These are phyloP conservation scores for Aspergillus sp. DNA, from an alignment of 2,329 filamentous ascomycete genomes.

Conservation along the genomic window DNA sequence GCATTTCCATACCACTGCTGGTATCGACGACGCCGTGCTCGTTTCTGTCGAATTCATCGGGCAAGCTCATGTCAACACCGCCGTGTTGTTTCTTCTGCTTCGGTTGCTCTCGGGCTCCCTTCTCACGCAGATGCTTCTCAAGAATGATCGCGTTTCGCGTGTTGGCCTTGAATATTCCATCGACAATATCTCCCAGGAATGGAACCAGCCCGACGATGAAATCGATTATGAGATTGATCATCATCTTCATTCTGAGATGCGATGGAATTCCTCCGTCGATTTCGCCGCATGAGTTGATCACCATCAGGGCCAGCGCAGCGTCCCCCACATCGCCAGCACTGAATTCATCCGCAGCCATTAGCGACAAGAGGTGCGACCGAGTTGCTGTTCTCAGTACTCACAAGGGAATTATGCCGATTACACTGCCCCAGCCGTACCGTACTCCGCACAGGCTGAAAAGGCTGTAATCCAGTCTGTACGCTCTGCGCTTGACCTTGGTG, in stretches of 20 bases:
- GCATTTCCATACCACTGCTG: constrained; percentile 9
- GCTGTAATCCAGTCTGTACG: constrained; percentile 76
- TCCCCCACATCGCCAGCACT: constrained; percentile 70
- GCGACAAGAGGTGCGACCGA: neutral
- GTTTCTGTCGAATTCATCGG: constrained; percentile 30
- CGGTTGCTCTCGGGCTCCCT: constrained; percentile 25
- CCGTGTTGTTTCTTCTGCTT: constrained; percentile 16
- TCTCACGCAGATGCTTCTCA: constrained; percentile 35
- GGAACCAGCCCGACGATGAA: constrained; percentile 43
- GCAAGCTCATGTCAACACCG: constrained; percentile 27
- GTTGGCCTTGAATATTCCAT: constrained; percentile 41
- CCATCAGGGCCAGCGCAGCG: constrained; percentile 61
- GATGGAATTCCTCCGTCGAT: constrained; percentile 63
- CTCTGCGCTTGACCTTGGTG: constrained; percentile 73
- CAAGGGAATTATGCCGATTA: constrained; percentile 76
- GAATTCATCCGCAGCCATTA: neutral
- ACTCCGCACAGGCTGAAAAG: constrained; percentile 75
- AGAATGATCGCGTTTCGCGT: constrained; percentile 38
- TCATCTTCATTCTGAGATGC: constrained; percentile 58
- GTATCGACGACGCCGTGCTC: constrained; percentile 18
- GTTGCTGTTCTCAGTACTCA: constrained; percentile 43
- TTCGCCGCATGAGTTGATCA: constrained; percentile 62
- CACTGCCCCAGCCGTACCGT: constrained; percentile 78
- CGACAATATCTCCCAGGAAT: constrained; percentile 40
- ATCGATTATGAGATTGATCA: constrained; percentile 59